Evolutionary conservation across 768 basidiomycete genomes (phyloP), one percentile per base, ranked within the genome.

Genomic region (Auriscalpium vulgare): DNA sequence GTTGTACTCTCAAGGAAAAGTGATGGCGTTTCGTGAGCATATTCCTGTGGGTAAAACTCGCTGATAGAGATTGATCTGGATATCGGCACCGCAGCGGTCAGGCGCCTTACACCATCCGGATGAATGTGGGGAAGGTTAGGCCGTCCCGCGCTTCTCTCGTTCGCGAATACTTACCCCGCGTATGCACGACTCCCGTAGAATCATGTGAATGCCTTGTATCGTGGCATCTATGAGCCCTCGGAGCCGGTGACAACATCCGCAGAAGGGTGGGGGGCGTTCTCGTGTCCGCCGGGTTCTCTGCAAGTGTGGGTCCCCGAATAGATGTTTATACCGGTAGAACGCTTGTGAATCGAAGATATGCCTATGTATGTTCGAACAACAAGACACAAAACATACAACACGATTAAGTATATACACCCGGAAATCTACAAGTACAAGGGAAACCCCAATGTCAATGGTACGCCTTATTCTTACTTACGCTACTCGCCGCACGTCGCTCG

Each of bases 241-340:
- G 77, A 72, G 17, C 67, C 65, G 19, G 71, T 83, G 7, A 65
- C 71, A 29, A 77, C 81, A 53, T 75, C 81, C 59, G 53, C 60
- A 10, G 69, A 75, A n/a, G 88, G 87, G 8, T 85, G 84, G 85
- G 86, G 82, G 1, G 62, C 65, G 5, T 90, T 90, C 63, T 74
- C 80, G 40, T 87, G 85, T 64, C 75, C 75, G 19, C 71, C 75
- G 7, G 77, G 76, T 44, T 69, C 67, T 35, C 75, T 86, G 3
- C 78, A 85, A 63, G 78, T 90, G 14, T 90, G 87, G 87, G 68
- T 75, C 16, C 66, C 56, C 8, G 45, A 37, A 40, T 8, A 21
- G 13, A 21, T 17, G 11, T 29, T 10, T 37, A 10, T 16, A 17
- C 36, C 16, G 36, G 36, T 19, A 10, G 8, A 13, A 43, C 7